Percentiles rank a stretch among this genome's conserved stretches.
Evolutionary conservation across 352 stramenopile species (phyloP).

Genomic region (Globisporangium apiculatum): DNA sequence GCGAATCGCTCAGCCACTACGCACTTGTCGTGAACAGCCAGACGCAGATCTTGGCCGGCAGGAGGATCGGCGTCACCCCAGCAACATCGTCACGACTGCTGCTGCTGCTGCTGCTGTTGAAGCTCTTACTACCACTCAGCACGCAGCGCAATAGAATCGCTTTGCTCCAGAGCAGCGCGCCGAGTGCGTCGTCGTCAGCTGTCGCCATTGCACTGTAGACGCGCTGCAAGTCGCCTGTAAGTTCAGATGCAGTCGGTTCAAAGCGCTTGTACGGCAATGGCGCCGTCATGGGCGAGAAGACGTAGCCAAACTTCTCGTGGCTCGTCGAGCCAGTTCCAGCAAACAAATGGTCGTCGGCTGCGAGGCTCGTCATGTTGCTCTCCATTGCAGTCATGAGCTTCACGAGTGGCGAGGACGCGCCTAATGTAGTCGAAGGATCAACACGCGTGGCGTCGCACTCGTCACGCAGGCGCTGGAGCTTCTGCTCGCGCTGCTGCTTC

Average conservation of each 20-base stretch:
- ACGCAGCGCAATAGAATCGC: slow-evolving; percentile 54
- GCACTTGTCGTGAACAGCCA: slow-evolving; percentile 81
- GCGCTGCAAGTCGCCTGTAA: slow-evolving; percentile 39
- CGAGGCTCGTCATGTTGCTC: slow-evolving; percentile 63
- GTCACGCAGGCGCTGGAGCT: slow-evolving; percentile 49
- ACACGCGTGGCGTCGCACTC: slow-evolving; percentile 27
- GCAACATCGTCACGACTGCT: background rate
- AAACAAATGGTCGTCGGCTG: slow-evolving; percentile 56
- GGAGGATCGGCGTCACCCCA: slow-evolving; percentile 6
- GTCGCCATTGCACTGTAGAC: slow-evolving; percentile 66
- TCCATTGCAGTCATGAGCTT: slow-evolving; percentile 69
- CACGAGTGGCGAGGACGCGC: slow-evolving; percentile 27
- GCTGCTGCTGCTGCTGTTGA: background rate
- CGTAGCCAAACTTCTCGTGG: slow-evolving; percentile 77
- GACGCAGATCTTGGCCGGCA: slow-evolving; percentile 52
- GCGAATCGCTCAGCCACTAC: slow-evolving; percentile 3
- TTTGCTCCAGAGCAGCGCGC: slow-evolving; percentile 62
- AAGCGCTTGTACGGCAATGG: slow-evolving; percentile 48
- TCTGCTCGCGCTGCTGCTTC: slow-evolving; percentile 42
- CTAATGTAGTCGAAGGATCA: slow-evolving; percentile 7
- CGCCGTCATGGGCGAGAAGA: slow-evolving; percentile 73
- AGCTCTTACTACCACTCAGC: slow-evolving; percentile 18
- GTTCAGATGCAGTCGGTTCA: slow-evolving; percentile 45
- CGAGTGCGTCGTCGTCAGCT: slow-evolving; percentile 38
- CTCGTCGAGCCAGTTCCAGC: slow-evolving; percentile 19